Percentiles rank a stretch among this genome's conserved stretches.
phyloP scores from a whole-genome alignment of 139 green algal species.

The Haematococcus lacustris region DNA sequence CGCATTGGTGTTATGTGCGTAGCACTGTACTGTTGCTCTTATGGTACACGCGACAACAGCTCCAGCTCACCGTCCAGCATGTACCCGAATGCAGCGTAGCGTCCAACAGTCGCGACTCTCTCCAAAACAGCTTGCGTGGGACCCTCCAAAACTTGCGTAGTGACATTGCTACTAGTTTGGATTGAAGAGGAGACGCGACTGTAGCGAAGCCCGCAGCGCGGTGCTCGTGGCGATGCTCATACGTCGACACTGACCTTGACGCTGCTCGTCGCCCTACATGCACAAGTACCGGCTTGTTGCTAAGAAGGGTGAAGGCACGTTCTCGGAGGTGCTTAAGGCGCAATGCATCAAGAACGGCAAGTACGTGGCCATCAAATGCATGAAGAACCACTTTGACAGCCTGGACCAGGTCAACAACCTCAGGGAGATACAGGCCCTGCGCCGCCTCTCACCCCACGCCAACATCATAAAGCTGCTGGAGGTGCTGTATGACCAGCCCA shows the following conservation, averaged over 20 bases:
- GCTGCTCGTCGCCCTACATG: slow-evolving; percentile 12
- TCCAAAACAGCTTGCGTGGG: background rate
- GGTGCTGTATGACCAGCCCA: slow-evolving; percentile 83
- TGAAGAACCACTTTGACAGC: slow-evolving; percentile 86
- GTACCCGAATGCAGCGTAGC: background rate
- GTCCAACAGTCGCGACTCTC: background rate
- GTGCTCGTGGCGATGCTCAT: background rate
- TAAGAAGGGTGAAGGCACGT: slow-evolving; percentile 85
- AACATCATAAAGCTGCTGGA: slow-evolving; percentile 84
- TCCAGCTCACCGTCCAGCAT: too few relatives aligned
- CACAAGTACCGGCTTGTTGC: slow-evolving; percentile 77
- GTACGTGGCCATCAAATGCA: slow-evolving; percentile 86
- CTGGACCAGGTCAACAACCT: slow-evolving; percentile 82
- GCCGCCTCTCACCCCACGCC: slow-evolving; percentile 65
- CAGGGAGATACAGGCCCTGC: slow-evolving; percentile 76
- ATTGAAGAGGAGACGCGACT: background rate
- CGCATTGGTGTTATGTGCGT: too few relatives aligned
- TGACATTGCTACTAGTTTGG: background rate
- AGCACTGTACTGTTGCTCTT: too few relatives aligned
- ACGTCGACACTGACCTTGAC: background rate
- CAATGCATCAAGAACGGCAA: slow-evolving; percentile 86
- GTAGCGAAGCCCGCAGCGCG: background rate
- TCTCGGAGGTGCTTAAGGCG: slow-evolving; percentile 80
- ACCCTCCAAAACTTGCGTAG: background rate
- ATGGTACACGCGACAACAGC: too few relatives aligned